These are phyloP conservation scores for Prunus yedoensis DNA, from an alignment of 331 rosid species.

Conservation along the genomic window DNA sequence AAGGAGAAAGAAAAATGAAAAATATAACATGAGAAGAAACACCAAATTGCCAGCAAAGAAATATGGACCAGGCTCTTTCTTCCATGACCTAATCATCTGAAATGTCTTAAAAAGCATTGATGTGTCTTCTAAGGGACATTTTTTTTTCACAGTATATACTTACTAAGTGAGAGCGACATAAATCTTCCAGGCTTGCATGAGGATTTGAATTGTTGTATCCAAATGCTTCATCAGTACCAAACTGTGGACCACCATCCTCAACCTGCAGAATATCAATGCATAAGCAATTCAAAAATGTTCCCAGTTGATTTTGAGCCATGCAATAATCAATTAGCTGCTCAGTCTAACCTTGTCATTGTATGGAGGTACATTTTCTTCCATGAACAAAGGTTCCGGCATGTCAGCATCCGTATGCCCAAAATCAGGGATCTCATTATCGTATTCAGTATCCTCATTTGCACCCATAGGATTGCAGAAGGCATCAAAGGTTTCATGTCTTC, in stretches of 20 bases:
- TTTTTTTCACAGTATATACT: conserved; percentile 21
- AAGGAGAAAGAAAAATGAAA: conserved; percentile 4
- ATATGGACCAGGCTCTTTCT: not conserved
- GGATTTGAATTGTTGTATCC: conserved; percentile 51
- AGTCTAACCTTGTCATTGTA: conserved; percentile 51
- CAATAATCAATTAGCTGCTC: conserved; percentile 18
- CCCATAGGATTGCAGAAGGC: conserved; percentile 38
- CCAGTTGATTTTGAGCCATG: not conserved
- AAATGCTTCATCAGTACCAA: conserved; percentile 43
- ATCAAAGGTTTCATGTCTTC: conserved; percentile 44
- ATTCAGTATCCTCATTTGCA: conserved; percentile 49
- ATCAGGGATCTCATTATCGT: conserved; percentile 45
- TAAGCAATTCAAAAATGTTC: conserved; percentile 26
- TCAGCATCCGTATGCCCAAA: conserved; percentile 40
- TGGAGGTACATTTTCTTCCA: conserved; percentile 56
- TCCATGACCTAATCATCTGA: not conserved
- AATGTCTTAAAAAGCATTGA: not conserved
- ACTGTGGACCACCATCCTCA: conserved; percentile 39
- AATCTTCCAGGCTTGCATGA: conserved; percentile 74
- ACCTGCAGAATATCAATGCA: conserved; percentile 44
- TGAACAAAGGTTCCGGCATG: conserved; percentile 35
- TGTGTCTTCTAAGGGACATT: not conserved
- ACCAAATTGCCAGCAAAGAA: not conserved
- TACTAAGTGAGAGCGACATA: conserved; percentile 97
- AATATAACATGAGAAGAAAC: not conserved